phyloP scores from a whole-genome alignment of 257 asterid species.

The Craterostigma plantagineum region DNA sequence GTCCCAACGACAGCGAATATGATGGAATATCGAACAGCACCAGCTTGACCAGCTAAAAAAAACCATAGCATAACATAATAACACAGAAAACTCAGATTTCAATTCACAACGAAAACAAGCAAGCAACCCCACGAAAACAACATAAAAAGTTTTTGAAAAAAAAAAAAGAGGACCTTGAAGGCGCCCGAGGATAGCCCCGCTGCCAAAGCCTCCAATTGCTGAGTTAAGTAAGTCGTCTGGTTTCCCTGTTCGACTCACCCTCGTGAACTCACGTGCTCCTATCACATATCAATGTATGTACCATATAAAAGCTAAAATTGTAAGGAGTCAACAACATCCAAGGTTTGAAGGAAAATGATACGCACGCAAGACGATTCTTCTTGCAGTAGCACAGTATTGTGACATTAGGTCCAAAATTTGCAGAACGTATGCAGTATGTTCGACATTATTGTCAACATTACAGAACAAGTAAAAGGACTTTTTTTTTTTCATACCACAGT shows the following conservation, averaged over 20 bases:
- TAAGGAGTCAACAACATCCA: no score
- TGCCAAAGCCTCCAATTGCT: slow-evolving; percentile 65
- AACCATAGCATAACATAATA: slow-evolving; percentile 11
- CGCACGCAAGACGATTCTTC: neutral
- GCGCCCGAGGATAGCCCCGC: slow-evolving; percentile 90
- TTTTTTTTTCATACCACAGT: slow-evolving; percentile 56
- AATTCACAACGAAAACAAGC: no score
- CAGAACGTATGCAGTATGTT: no score
- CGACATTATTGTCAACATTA: no score
- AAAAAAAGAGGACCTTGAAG: slow-evolving; percentile 75
- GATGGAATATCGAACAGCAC: slow-evolving; percentile 63
- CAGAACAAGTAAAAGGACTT: neutral
- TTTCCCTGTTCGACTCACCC: slow-evolving; percentile 60
- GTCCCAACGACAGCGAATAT: slow-evolving; percentile 79
- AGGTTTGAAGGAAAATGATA: neutral
- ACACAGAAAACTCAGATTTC: neutral
- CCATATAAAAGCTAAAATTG: no score
- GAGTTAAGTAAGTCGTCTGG: slow-evolving; percentile 85
- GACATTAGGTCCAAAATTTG: no score
- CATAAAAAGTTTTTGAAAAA: neutral
- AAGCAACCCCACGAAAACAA: no score
- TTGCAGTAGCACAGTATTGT: neutral
- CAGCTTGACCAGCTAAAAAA: slow-evolving; percentile 55
- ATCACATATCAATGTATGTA: no score
- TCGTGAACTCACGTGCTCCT: slow-evolving; percentile 88